Percentiles rank a stretch among this genome's conserved stretches.
phyloP scores from a whole-genome alignment of 1,284 basidiomycete species.

The Naganishia sp. region DNA sequence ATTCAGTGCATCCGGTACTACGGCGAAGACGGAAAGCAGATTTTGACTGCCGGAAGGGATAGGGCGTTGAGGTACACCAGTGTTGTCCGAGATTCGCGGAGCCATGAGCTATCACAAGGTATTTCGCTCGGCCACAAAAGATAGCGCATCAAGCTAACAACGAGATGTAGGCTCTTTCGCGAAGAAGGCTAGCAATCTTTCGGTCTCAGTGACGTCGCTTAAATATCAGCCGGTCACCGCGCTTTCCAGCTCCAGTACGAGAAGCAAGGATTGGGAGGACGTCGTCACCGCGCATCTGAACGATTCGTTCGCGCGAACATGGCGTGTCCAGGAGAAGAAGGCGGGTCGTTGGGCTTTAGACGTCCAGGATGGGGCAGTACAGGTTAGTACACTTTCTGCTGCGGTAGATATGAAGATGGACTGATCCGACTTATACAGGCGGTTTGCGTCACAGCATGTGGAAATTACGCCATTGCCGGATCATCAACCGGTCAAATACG shows the following conservation, averaged over 20 bases:
- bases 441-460: conserved; percentile 91
- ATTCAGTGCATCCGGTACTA: conserved; percentile 93
- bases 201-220: conserved; percentile 73
- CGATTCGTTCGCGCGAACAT: conserved; percentile 76
- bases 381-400: conserved; percentile 40
- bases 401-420: neutral
- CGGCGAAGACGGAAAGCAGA: conserved; percentile 91
- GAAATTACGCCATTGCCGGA: conserved; percentile 88
- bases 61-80: conserved; percentile 84
- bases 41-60: conserved; percentile 80
- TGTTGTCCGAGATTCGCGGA: conserved; percentile 88
- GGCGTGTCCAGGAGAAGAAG: conserved; percentile 80
- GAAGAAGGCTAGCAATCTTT: conserved; percentile 79
- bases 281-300: conserved; percentile 85
- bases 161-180: conserved; percentile 66
- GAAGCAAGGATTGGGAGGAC: conserved; percentile 97
- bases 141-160: conserved; percentile 14
- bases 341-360: conserved; percentile 67
- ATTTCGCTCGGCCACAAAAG: conserved; percentile 27
- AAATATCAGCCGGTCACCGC: conserved; percentile 78
- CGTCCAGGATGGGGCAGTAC: conserved; percentile 50
- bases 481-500: conserved; percentile 75
- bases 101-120: conserved; percentile 94
- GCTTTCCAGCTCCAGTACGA: conserved; percentile 74
- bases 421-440: conserved; percentile 56